Conservation (phyloP, 139 green algal genomes). For the Chlamydomonas incerta region DNA sequence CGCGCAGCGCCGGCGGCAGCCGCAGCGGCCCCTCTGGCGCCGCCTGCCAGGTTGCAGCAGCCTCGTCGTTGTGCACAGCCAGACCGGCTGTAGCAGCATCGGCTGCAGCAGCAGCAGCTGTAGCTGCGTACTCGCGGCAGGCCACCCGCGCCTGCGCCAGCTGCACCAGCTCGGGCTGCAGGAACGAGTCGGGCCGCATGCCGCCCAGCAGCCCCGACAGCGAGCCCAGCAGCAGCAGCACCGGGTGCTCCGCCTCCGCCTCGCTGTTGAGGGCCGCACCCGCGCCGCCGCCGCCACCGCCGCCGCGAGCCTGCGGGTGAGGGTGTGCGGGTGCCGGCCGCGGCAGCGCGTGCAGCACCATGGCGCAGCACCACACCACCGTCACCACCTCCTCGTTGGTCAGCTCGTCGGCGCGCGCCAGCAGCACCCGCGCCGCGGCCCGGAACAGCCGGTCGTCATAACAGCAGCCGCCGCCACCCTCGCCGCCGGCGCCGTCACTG, state of each 20-base stretch:
- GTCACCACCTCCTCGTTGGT: slow-evolving; percentile 21
- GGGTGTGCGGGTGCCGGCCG: background rate
- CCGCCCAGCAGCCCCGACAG: background rate
- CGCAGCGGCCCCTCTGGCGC: background rate
- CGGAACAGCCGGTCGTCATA: slow-evolving; percentile 31
- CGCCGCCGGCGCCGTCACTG: background rate
- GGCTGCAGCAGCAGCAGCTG: background rate
- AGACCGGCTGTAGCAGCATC: no score
- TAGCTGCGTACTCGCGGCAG: slow-evolving; percentile 7
- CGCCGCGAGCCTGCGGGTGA: no score
- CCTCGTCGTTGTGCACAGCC: no score
- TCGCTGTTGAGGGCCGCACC: background rate
- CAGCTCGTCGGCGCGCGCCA: background rate
- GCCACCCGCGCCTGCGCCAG: slow-evolving; percentile 48
- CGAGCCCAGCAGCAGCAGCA: slow-evolving; percentile 12
- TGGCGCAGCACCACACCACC: slow-evolving; percentile 10
- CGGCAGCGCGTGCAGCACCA: slow-evolving; percentile 8
- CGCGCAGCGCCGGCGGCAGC: slow-evolving; percentile 12
- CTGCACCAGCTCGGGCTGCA: slow-evolving; percentile 64
- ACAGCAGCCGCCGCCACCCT: background rate
- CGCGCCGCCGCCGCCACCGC: background rate
- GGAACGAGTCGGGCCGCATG: slow-evolving; percentile 32
- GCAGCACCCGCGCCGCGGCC: background rate
- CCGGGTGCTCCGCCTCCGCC: background rate
- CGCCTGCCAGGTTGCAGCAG: background rate